These are phyloP conservation scores for Saccharomycopsis malanga DNA, from an alignment of 805 yeast genomes.

Conservation along the genomic window DNA sequence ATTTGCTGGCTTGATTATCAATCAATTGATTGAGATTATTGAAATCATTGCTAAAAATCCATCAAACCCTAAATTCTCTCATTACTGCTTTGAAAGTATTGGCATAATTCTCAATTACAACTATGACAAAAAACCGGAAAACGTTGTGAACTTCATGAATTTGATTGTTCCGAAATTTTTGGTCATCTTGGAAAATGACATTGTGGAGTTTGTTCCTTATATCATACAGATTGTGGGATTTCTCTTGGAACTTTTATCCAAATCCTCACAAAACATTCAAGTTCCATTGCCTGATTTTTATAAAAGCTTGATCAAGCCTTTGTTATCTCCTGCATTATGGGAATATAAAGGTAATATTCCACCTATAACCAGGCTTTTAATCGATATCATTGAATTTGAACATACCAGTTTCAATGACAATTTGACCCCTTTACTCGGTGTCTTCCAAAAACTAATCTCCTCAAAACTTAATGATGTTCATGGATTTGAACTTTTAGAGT, in stretches of 20 bases:
- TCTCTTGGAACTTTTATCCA: slow-evolving; percentile 57
- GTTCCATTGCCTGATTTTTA: slow-evolving; percentile 56
- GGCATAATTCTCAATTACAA: slow-evolving; percentile 62
- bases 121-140: slow-evolving; percentile 28
- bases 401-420: slow-evolving; percentile 31
- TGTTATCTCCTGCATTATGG: slow-evolving; percentile 89
- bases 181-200: slow-evolving; percentile 66
- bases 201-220: slow-evolving; percentile 92
- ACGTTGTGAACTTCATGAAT: slow-evolving; percentile 38
- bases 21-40: slow-evolving; percentile 64
- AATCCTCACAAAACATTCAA: slow-evolving; percentile 19
- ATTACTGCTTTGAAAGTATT: slow-evolving; percentile 82
- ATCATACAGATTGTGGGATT: slow-evolving; percentile 84
- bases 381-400: slow-evolving; percentile 49
- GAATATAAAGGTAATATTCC: slow-evolving; percentile 90
- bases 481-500: slow-evolving; percentile 81
- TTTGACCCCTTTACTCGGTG: slow-evolving; percentile 80
- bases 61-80: slow-evolving; percentile 89
- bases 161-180: slow-evolving; percentile 62
- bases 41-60: slow-evolving; percentile 78
- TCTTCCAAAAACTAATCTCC: slow-evolving; percentile 88
- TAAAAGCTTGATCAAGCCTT: slow-evolving; percentile 64
- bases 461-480: slow-evolving; percentile 72
- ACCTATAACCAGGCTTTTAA: slow-evolving; percentile 75
- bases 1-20: slow-evolving; percentile 30